Evolutionary conservation across 179 eudicot species (phyloP), one percentile per base, ranked within the genome.

Genomic region (Beta lomatogona): DNA sequence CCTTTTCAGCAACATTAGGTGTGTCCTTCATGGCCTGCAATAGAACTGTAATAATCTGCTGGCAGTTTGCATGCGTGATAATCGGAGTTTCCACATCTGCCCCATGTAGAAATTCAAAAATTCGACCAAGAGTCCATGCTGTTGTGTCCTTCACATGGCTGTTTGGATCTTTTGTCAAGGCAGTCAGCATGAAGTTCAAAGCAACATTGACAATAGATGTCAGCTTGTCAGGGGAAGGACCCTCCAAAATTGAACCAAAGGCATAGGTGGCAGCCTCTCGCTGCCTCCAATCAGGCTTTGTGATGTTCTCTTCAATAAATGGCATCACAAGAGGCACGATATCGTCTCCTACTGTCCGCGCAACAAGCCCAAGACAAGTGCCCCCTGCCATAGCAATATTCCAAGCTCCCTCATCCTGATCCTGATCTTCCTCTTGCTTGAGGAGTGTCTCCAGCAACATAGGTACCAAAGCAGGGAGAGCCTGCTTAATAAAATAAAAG

Each of bases 401-500:
- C 99, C 99, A 95, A 59, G 98, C 98, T 77, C 98, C 94, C 78
- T 95, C 99, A 83, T 95, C 99, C 85, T 94, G 99, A 85, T 96
- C 99, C 77, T 96, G 99, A 76, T 94, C 98, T 79, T 96, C 99
- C 80, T 96, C 99, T 86, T 96, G 99, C 87, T 96, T 96, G 77
- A 94, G 92, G 53, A 96, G 90, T 70, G 98, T 96, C 85, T 96
- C 99, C 86, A 96, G 84, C 74, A 96, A 86, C 93, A 96, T 82
- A 12, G 99, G 99, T 5, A 96, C 97, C 75, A 96, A 95, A 1
- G 97, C 99, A 82, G 98, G 96, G 72, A 96, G 93, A 53, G 99
- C 98, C 84, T 96, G 99, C 85, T 91, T 96, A 77, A 96, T 92
- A 57, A 96, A 96, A 83, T 96, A 90, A 83, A 91, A 96, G 89